A percentile compares a stretch with the other conserved stretches of the same genome.
These are phyloP conservation scores for Saccharomycopsis selenospora DNA, from an alignment of 805 yeast species.

Conservation along the genomic window DNA sequence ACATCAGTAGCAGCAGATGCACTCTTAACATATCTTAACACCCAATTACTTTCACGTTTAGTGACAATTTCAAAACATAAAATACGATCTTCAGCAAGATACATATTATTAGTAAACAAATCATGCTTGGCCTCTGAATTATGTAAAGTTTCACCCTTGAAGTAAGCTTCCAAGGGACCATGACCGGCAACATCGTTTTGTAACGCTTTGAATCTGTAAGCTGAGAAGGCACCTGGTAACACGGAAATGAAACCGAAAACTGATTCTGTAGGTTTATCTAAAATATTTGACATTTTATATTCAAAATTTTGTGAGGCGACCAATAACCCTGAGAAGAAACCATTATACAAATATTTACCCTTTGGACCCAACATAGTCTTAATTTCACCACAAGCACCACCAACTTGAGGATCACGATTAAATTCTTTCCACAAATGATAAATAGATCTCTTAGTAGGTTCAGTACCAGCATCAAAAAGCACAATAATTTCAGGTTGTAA, in stretches of 20 bases:
- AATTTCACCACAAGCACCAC: constrained; percentile 70
- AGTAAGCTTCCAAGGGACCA: constrained; percentile 59
- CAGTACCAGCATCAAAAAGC: constrained; percentile 58
- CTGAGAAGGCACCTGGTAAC: constrained; percentile 64
- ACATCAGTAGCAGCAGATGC: constrained; percentile 66
- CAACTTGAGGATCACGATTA: constrained; percentile 49
- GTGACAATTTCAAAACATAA: constrained; percentile 59
- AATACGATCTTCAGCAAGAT: constrained; percentile 63
- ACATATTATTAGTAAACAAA: constrained; percentile 63
- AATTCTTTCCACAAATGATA: constrained; percentile 59
- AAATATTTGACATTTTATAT: constrained; percentile 58
- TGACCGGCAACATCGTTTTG: constrained; percentile 45
- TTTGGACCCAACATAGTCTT: constrained; percentile 48
- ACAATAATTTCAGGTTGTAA: constrained; percentile 51
- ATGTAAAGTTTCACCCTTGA: constrained; percentile 56
- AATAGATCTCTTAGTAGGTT: constrained; percentile 50
- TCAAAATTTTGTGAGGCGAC: constrained; percentile 64
- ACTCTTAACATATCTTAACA: constrained; percentile 52
- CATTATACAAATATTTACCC: constrained; percentile 44
- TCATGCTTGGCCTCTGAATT: constrained; percentile 54
- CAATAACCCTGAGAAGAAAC: constrained; percentile 29
- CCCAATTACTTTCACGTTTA: constrained; percentile 51
- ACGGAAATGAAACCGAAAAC: constrained; percentile 59
- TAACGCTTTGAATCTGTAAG: constrained; percentile 53
- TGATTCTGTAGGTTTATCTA: constrained; percentile 61